These are phyloP conservation scores for Parasarocladium wereldwijsianum DNA, from an alignment of 2,329 filamentous ascomycete species.

Conservation along the genomic window DNA sequence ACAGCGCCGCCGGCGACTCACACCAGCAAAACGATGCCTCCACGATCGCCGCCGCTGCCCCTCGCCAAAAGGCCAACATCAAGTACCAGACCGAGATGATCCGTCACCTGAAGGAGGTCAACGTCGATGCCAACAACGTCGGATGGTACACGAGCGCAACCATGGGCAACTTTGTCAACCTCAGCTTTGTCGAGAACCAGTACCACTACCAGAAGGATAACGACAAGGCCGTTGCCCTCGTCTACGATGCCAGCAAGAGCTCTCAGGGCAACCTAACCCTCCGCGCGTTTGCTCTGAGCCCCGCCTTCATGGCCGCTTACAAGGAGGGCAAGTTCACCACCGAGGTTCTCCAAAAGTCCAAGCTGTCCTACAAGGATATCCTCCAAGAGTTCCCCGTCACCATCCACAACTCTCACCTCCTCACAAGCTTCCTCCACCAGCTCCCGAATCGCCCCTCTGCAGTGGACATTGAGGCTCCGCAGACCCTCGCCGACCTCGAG, in stretches of 20 bases:
- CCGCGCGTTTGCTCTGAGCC: slow-evolving; percentile 81
- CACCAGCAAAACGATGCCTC: slow-evolving; percentile 67
- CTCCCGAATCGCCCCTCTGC: slow-evolving; percentile 51
- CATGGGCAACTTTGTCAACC: slow-evolving; percentile 96
- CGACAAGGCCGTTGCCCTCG: slow-evolving; percentile 72
- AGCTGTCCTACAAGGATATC: slow-evolving; percentile 86
- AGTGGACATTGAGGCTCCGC: slow-evolving; percentile 58
- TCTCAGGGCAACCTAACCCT: slow-evolving; percentile 83
- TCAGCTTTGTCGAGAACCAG: slow-evolving; percentile 95
- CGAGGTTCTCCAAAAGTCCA: slow-evolving; percentile 91
- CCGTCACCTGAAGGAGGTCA: slow-evolving; percentile 88
- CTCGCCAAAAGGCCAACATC: slow-evolving; percentile 79
- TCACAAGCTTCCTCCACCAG: slow-evolving; percentile 91
- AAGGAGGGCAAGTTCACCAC: slow-evolving; percentile 98
- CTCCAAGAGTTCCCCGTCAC: slow-evolving; percentile 77
- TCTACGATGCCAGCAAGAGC: slow-evolving; percentile 91
- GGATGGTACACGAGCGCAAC: slow-evolving; percentile 98
- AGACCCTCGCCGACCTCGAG: slow-evolving; percentile 65
- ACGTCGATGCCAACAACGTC: slow-evolving; percentile 93
- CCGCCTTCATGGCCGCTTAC: slow-evolving; percentile 74
- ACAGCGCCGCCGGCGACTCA: slow-evolving; percentile 51
- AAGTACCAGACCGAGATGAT: slow-evolving; percentile 95
- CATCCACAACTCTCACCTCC: slow-evolving; percentile 93
- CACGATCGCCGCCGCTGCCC: slow-evolving; percentile 70
- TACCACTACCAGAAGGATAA: slow-evolving; percentile 95